Base-by-base conservation (phyloP, 768 basidiomycete species). In the Paxillus involutus region DNA sequence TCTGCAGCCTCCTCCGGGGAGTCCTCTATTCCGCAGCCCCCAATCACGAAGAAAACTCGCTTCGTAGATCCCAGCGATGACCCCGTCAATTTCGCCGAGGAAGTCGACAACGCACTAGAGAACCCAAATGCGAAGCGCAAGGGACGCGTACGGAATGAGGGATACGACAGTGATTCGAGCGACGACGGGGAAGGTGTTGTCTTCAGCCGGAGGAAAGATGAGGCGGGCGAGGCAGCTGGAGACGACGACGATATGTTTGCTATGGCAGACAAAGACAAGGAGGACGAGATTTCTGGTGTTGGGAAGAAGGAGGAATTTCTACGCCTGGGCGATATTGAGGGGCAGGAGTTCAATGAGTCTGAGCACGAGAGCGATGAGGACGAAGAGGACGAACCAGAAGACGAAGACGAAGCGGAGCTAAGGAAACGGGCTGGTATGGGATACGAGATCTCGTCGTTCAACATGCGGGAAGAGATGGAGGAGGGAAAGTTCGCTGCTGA, bases 391-490 rank as follows among this genome's bases (percentile, higher is more conserved):
- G 79, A 74, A 51, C 77, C 74, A 6, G 76, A 75, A 57, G 82
- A 94, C 64, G 89, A 94, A 64, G 89, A 94, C 66, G 89, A 89
- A 48, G 84, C 79, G n/a, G 80, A 81, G 63, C 81, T 86, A 61
- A 74, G 80, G 66, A 85, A 81, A 74, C 92, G 91, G 70, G 84
- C 78, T 37, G 89, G 88, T 12, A 98, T 99, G 96, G 97, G 96
- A 2, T 96, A 75, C 72, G 89, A 95, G 66, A 61, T 99, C 10
- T 94, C 91, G 4, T 90, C 92, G 26, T 99, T 99, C 84, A 96
- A 99, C 71, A 98, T 99, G 96, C 88, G 94, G 59, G 89, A 92
- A 63, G 97, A 99, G 79, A 95, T 98, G 89, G 88, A 93, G 65
- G 96, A 98, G 73, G 97, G 97, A 37, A 92, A 94, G 67, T 98